Evolutionary conservation across 2,329 filamentous ascomycete species (phyloP).

Genomic region (Epichloe scottii): DNA sequence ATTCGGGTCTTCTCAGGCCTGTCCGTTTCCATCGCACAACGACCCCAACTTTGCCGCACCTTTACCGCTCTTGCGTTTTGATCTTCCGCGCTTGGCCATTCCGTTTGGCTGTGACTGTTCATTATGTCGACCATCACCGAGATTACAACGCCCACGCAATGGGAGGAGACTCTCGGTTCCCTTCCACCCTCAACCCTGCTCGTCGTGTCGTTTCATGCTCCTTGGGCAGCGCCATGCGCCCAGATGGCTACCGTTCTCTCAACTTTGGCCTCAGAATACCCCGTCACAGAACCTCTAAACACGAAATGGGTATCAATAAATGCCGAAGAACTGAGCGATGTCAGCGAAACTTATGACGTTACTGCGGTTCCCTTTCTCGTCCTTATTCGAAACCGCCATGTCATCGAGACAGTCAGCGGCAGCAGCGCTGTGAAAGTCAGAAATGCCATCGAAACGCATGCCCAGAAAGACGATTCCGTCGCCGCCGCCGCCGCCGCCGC

Average conservation of each 20-base stretch:
- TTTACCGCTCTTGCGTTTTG: not conserved
- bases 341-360: conserved; percentile 87
- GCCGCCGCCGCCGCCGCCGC: conserved; percentile 20
- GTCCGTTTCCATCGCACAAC: conserved; percentile 2
- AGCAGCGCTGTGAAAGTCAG: conserved; percentile 81
- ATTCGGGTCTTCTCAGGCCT: conserved; percentile 3
- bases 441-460: conserved; percentile 72
- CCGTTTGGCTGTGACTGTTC: not conserved
- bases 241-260: conserved; percentile 84
- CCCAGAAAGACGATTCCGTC: conserved; percentile 32
- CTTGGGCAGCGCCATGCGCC: conserved; percentile 91
- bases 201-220: conserved; percentile 87
- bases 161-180: conserved; percentile 54
- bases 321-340: conserved; percentile 84
- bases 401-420: conserved; percentile 77
- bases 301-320: conserved; percentile 85
- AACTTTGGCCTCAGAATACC: conserved; percentile 78
- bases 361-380: conserved; percentile 89
- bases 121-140: conserved; percentile 67
- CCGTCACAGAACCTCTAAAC: conserved; percentile 48
- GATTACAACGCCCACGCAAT: conserved; percentile 61
- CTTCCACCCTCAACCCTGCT: conserved; percentile 60
- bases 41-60: not conserved
- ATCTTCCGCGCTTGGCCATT: not conserved
- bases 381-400: conserved; percentile 60